Evolutionary conservation across 768 basidiomycete genomes (phyloP).

Genomic region (Lactarius akahatsu): DNA sequence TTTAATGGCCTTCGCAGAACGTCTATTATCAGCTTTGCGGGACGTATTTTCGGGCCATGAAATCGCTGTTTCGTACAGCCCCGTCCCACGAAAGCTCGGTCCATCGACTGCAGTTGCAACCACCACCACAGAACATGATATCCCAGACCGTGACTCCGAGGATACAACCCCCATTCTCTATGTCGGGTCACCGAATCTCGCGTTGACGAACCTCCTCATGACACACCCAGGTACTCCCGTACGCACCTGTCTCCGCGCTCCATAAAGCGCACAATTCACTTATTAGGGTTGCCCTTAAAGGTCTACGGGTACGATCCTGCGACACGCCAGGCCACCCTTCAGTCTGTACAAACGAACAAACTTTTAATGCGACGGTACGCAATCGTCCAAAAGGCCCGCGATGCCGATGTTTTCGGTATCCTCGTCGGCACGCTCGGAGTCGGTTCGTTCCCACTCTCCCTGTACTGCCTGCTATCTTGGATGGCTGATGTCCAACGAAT

Average conservation of each 20-base stretch:
- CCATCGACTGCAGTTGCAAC: slow-evolving; percentile 20
- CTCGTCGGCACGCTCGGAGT: slow-evolving; percentile 93
- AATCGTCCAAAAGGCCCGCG: slow-evolving; percentile 80
- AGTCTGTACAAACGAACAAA: slow-evolving; percentile 71
- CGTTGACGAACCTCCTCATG: slow-evolving; percentile 82
- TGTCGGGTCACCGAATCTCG: slow-evolving; percentile 78
- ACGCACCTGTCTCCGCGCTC: neutral
- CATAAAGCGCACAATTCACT: neutral
- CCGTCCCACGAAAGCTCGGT: slow-evolving; percentile 32
- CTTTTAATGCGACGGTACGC: slow-evolving; percentile 90
- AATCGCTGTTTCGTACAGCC: slow-evolving; percentile 37
- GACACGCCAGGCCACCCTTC: slow-evolving; percentile 46
- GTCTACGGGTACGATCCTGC: slow-evolving; percentile 76
- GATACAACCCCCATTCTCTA: slow-evolving; percentile 40
- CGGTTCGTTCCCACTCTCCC: slow-evolving; percentile 44
- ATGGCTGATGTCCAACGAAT: neutral
- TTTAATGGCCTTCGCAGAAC: slow-evolving; percentile 34
- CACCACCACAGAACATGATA: neutral
- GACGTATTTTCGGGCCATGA: slow-evolving; percentile 22
- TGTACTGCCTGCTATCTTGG: slow-evolving; percentile 1
- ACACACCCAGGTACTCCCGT: slow-evolving; percentile 70
- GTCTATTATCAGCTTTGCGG: slow-evolving; percentile 36
- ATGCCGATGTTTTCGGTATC: slow-evolving; percentile 93
- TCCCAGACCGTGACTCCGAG: neutral
- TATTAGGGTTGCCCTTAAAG: slow-evolving; percentile 40